Evolutionary conservation across 805 yeast genomes (phyloP), one percentile per base, ranked within the genome.

Genomic region (Spathaspora arborariae): DNA sequence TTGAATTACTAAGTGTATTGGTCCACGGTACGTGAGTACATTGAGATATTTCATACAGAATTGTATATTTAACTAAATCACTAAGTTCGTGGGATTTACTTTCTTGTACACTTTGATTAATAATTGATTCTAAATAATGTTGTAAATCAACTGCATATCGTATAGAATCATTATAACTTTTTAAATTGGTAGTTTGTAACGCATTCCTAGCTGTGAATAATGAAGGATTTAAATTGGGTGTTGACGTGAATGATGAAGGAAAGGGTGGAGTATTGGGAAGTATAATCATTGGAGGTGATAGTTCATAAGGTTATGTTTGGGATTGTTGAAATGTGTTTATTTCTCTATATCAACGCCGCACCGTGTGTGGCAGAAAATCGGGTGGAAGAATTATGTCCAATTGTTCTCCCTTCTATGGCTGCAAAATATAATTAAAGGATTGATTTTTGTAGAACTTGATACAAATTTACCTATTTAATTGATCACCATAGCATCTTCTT

Each of bases 201-300:
- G 62, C 41, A 4, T 60, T 51, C 30, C 68, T 52, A 3, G 45
- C 38, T 1, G 56, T 40, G 4, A 58, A 30, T 15, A 62, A 41
- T 5, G 51, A 16, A 13, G 42, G 18, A 24, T 24, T 19, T 18
- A 40, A 2, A 4, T 24, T 40, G 8, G 49, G 5, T 2, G 48
- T 13, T 2, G 51, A 16, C 11, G 40, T 36, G 22, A 50, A 41
- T 6, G 48, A 48, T 2, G 37, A 49, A 2, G 70, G 67, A 6
- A 54, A 43, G 5, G 67, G 68, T 1, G 70, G 70, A 1, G 68
- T 63, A 42, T 65, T 54, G 36, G 73, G 72, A 42, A 68, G 58
- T 7, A 64, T 57, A 37, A 67, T 53, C 72, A 67, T 65, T 37
- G n/a, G 5, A 9, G 3, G 11, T 9, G 11, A 8, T 24, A 10